These are phyloP conservation scores for Neobulgaria alba DNA, from an alignment of 2,329 filamentous ascomycete species.

Conservation along the genomic window DNA sequence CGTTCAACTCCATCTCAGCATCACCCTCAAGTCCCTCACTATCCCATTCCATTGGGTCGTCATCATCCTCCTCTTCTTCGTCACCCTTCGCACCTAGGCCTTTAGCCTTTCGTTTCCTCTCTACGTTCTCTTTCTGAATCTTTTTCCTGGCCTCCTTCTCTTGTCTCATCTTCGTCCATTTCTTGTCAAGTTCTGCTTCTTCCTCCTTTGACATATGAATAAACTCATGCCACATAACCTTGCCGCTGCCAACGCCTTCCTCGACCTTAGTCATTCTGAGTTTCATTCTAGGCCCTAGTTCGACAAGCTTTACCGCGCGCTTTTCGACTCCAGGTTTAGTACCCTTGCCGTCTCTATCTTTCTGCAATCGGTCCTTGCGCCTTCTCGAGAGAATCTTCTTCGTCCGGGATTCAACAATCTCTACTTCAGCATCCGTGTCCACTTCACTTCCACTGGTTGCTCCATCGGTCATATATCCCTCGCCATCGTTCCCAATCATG, in stretches of 20 bases:
- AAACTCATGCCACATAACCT: conserved; percentile 96
- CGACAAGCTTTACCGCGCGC: conserved; percentile 82
- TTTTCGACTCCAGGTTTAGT: conserved; percentile 46
- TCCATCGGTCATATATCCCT: conserved; percentile 84
- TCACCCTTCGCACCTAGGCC: conserved; percentile 38
- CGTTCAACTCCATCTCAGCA: conserved; percentile 27
- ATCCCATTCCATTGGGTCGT: conserved; percentile 39
- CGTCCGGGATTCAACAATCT: conserved; percentile 60
- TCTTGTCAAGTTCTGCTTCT: conserved; percentile 67
- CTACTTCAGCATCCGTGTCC: conserved; percentile 92
- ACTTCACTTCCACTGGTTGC: conserved; percentile 78
- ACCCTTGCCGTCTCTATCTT: conserved; percentile 37
- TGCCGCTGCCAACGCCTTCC: conserved; percentile 82
- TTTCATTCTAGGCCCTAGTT: conserved; percentile 84
- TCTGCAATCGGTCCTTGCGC: conserved; percentile 33
- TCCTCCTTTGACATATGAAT: conserved; percentile 77
- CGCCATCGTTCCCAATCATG: conserved; percentile 73
- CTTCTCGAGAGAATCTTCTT: conserved; percentile 48
- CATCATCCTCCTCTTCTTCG: conserved; percentile 43
- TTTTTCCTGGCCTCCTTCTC: conserved; percentile 78
- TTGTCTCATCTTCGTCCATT: conserved; percentile 68
- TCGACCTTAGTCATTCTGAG: conserved; percentile 91
- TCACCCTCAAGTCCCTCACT: conserved; percentile 32
- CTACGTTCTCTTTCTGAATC: conserved; percentile 83
- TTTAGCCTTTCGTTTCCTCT: conserved; percentile 64